Base-by-base conservation (phyloP, 2,329 filamentous ascomycete species). In the Domatiomyces catenatus region DNA sequence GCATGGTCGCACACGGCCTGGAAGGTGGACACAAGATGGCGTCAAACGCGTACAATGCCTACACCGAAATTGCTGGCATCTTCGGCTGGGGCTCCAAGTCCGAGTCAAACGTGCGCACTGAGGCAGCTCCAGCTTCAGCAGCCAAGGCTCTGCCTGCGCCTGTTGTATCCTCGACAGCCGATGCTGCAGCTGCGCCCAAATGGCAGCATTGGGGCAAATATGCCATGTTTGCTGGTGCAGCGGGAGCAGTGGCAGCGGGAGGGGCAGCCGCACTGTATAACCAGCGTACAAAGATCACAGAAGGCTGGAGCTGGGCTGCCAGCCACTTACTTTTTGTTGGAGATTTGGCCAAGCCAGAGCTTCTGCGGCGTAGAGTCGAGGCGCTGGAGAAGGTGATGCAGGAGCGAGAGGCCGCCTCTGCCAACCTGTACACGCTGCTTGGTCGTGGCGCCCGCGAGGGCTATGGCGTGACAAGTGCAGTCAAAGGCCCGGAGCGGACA, bases 241-340 rank as follows among this genome's bases (percentile, higher is more conserved):
- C 77, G 0, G 88, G 86, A 0, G 84, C 84, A 0, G 81, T 90
- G 0, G 81, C 90, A 0, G 84, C 83, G 1, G 89, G 84, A 0
- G 86, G 86, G 6, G 84, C 84, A 0, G 86, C 86, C 0, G 88
- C 88, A 6, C 84, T 90, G 8, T 96, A 94, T 70, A 73, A 84
- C 60, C 88, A 92, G 60, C 79, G 86, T 50, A 85, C 93, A 28
- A 81, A 86, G 56, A 79, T 96, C 54, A 78, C 76, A 2, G 75
- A 83, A 53, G 84, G 89, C 6, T 82, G 82, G 70, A 73, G 73
- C 8, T 96, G 89, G 88, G 86, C 86, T 12, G 80, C 83, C 15
- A 92, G 86, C 36, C 92, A 98, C 67, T 78, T 98, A 22, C 86
- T 92, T 65, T 98, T 96, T 61, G 86, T 96, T 1, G 87, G 88